Conservation (phyloP, 768 basidiomycete genomes). For the Hortiboletus flavorubellus region DNA sequence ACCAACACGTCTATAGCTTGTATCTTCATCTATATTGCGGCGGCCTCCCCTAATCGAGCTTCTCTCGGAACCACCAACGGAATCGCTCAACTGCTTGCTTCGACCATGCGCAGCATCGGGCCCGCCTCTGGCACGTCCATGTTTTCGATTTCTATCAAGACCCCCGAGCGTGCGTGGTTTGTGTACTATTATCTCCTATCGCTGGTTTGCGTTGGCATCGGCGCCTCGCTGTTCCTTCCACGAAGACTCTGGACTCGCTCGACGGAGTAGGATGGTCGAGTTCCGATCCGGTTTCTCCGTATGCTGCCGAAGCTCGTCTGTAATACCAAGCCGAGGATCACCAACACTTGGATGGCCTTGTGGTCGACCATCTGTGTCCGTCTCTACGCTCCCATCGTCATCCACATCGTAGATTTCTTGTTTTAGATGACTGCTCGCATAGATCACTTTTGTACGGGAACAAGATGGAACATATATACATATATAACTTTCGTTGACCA, state of each 20-base stretch:
- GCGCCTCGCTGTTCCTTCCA: conserved; percentile 25
- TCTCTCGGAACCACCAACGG: conserved; percentile 76
- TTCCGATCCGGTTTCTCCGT: neutral
- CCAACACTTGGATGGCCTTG: too few species aligned
- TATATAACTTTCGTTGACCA: too few species aligned
- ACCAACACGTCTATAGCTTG: conserved; percentile 45
- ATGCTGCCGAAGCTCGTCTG: neutral
- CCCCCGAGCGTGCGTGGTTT: conserved; percentile 27
- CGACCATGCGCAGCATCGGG: conserved; percentile 45
- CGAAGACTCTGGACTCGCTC: conserved; percentile 23
- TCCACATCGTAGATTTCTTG: too few species aligned
- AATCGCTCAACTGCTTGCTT: conserved; percentile 44
- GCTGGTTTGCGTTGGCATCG: conserved; percentile 16
- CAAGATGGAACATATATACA: too few species aligned
- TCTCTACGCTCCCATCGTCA: too few species aligned
- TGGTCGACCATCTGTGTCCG: too few species aligned
- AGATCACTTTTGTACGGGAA: too few species aligned
- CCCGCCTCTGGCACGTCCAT: conserved; percentile 59
- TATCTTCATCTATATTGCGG: conserved; percentile 67
- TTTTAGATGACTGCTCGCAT: too few species aligned
- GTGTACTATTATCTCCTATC: conserved; percentile 26
- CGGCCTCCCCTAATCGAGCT: conserved; percentile 61
- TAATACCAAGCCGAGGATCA: neutral
- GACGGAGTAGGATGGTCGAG: neutral
- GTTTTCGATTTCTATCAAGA: conserved; percentile 62